phyloP scores from a whole-genome alignment of 1,139 yeast genomes.

The Debaryomyces udenii region DNA sequence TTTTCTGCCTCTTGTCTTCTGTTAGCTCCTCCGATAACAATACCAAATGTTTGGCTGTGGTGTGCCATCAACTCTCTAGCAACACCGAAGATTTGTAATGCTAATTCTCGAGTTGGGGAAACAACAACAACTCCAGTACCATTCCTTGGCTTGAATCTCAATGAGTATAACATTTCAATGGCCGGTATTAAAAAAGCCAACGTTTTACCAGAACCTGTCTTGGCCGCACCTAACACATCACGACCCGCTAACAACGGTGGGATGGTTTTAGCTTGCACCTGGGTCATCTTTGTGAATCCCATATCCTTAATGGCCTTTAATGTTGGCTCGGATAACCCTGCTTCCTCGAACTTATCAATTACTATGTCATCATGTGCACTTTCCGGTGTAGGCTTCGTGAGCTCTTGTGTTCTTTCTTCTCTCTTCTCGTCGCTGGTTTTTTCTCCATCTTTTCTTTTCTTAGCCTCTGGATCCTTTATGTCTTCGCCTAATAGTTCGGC shows the following conservation, averaged over 20 bases:
- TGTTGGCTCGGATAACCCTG: slow-evolving; percentile 77
- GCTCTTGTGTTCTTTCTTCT: slow-evolving; percentile 21
- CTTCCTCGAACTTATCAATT: slow-evolving; percentile 49
- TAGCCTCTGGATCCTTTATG: slow-evolving; percentile 43
- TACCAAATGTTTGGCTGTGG: slow-evolving; percentile 93
- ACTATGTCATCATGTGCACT: slow-evolving; percentile 35
- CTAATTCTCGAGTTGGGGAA: slow-evolving; percentile 88
- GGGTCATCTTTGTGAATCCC: slow-evolving; percentile 91
- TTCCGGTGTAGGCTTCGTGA: slow-evolving; percentile 32
- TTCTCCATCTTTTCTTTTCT: slow-evolving; percentile 24
- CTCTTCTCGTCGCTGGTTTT: slow-evolving; percentile 5
- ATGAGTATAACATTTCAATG: slow-evolving; percentile 83
- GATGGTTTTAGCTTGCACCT: slow-evolving; percentile 90
- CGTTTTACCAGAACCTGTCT: slow-evolving; percentile 98
- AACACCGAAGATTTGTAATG: slow-evolving; percentile 95
- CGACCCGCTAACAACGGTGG: slow-evolving; percentile 95
- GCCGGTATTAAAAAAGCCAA: slow-evolving; percentile 95
- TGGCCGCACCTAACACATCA: slow-evolving; percentile 96
- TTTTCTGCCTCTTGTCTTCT: slow-evolving; percentile 97
- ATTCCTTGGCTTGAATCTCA: slow-evolving; percentile 86
- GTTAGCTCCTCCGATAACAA: slow-evolving; percentile 98
- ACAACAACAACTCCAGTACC: slow-evolving; percentile 88
- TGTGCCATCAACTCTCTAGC: slow-evolving; percentile 90
- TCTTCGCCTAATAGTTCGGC: slow-evolving; percentile 53
- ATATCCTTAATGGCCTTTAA: slow-evolving; percentile 74